Evolutionary conservation across 1,284 basidiomycete genomes (phyloP).

Genomic region (Phylloboletellus chloephorus): DNA sequence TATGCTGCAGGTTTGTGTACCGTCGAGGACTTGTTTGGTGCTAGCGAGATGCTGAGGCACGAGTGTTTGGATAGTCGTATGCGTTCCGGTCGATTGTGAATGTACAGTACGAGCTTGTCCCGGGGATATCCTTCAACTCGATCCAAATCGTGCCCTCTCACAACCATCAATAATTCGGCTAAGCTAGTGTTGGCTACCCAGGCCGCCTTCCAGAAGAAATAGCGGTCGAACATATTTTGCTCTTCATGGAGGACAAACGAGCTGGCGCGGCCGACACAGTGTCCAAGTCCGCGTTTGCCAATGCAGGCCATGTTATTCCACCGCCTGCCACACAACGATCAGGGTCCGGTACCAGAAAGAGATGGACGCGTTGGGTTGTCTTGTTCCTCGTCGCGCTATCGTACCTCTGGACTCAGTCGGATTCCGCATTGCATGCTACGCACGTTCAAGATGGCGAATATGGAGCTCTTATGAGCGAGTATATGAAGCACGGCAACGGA

Average conservation of each 20-base stretch:
- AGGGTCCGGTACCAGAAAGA: conserved; percentile 6
- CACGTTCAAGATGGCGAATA: conserved; percentile 14
- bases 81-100: too few relatives aligned
- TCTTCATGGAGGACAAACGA: conserved; percentile 21
- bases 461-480: conserved; percentile 16
- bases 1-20: conserved; percentile 67
- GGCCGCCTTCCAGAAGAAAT: background rate
- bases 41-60: conserved; percentile 44
- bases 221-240: background rate
- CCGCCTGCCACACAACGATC: conserved; percentile 12
- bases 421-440: conserved; percentile 1
- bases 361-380: conserved; percentile 14
- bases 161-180: background rate
- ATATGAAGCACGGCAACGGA: conserved; percentile 16
- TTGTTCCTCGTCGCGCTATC: conserved; percentile 11
- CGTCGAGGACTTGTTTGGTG: conserved; percentile 69
- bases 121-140: too few relatives aligned
- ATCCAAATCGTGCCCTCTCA: too few relatives aligned
- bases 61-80: conserved; percentile 1
- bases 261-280: background rate
- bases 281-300: conserved; percentile 4
- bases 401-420: conserved; percentile 15
- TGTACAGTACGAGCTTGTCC: too few relatives aligned
- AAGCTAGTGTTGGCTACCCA: too few relatives aligned
- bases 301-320: conserved; percentile 12